These are phyloP conservation scores for Blumeria graminis DNA, from an alignment of 2,329 filamentous ascomycete species.

Conservation along the genomic window DNA sequence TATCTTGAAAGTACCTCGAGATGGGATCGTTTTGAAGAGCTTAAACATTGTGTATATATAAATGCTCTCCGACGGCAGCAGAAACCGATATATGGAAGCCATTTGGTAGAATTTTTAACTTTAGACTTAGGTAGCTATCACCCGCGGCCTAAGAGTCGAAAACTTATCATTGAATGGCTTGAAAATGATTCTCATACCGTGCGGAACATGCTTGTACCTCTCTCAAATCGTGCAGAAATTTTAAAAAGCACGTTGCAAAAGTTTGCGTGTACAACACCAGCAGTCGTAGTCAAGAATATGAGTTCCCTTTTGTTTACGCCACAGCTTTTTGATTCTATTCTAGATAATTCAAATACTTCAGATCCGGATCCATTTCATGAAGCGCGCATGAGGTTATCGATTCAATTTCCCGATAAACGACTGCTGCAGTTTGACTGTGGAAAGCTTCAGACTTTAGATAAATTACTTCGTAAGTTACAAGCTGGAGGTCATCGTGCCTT, in stretches of 20 bases:
- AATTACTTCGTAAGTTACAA: conserved; percentile 65
- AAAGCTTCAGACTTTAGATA: conserved; percentile 77
- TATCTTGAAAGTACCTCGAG: conserved; percentile 49
- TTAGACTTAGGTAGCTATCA: conserved; percentile 34
- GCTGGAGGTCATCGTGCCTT: conserved; percentile 76
- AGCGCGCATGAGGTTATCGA: conserved; percentile 72
- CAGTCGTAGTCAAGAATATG: conserved; percentile 61
- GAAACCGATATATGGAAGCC: conserved; percentile 57
- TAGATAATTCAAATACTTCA: conserved; percentile 30
- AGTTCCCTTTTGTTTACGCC: conserved; percentile 40
- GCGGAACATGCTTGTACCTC: conserved; percentile 43
- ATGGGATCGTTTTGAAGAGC: conserved; percentile 48
- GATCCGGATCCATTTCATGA: conserved; percentile 74
- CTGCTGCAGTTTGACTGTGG: conserved; percentile 96
- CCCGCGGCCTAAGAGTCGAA: conserved; percentile 33
- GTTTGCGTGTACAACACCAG: conserved; percentile 81
- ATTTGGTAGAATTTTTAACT: conserved; percentile 50
- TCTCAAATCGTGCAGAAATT: conserved; percentile 46
- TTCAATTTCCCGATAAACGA: conserved; percentile 89
- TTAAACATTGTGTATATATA: conserved; percentile 59
- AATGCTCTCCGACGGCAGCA: conserved; percentile 63
- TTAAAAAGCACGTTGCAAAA: conserved; percentile 59
- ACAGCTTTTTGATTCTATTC: conserved; percentile 30
- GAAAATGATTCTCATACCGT: conserved; percentile 42
- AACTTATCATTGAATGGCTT: conserved; percentile 48